Evolutionary conservation across 208 protist species (phyloP), one percentile per base, ranked within the genome.

Genomic region (Leishmania martiniquensis): DNA sequence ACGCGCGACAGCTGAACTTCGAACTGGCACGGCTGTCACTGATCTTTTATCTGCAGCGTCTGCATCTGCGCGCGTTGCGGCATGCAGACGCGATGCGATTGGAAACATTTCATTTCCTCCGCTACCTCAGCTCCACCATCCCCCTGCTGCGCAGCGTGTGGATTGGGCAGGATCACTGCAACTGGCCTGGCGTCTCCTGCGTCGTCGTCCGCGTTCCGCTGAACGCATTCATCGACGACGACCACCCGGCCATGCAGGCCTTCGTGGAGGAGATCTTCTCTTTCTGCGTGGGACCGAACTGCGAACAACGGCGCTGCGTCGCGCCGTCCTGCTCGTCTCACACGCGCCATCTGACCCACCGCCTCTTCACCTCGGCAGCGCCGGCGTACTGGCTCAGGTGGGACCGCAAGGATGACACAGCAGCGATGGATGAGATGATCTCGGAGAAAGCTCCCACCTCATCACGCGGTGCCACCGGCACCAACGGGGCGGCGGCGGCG

Each of bases 61-160:
- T 79, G 49, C 78, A 85, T 37, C 70, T 84, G 63, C 89, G 89
- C 49, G 89, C 89, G 25, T 17, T 87, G 62, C 83, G 89, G 17
- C 89, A 93, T 72, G 76, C 86, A 22, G 89, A 93, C 66, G 83
- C 87, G 42, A 93, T 93, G 89, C 81, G 85, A 54, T 72, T 93
- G 39, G 86, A 93, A 65, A 90, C 89, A 32, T 66, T 93, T 6
- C 89, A 93, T 66, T 90, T 88, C 54, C 75, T 93, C 42, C 81
- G 83, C 20, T 62, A 85, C 49, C 65, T 93, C 32, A 73, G 77
- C 44, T 70, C 68, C 10, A 49, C 83, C 7, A 80, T 93, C 25
- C 86, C 89, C 15, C 72, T 63, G 59, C 82, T 93, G 62, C 76
- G 74, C 10, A 70, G 65, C 12, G 66, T 88, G 10, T 93, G 89